Percentiles rank a stretch among this genome's conserved stretches.
Conservation (phyloP, 2,329 filamentous ascomycete genomes). For the Trichoderma asperellum region DNA sequence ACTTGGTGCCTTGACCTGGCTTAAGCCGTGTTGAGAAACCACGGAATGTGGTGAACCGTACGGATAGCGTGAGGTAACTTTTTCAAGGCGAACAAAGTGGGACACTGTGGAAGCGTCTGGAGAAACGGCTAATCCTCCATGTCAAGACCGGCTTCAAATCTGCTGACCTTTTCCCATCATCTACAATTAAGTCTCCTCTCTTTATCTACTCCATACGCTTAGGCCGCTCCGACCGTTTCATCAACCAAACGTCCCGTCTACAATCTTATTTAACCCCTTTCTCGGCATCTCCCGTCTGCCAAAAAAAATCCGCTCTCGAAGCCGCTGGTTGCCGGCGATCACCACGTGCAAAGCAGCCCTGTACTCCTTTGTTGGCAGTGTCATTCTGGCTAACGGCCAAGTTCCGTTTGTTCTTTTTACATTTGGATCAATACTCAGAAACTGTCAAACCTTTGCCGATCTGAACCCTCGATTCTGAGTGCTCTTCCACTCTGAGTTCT, state of each 20-base stretch:
- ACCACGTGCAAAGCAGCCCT: neutral
- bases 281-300: neutral
- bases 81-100: conserved; percentile 21
- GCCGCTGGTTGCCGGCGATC: neutral
- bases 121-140: conserved; percentile 16
- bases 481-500: neutral
- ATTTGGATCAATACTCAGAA: conserved; percentile 5
- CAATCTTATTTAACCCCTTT: neutral
- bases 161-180: conserved; percentile 24
- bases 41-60: conserved; percentile 20
- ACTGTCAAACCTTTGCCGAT: neutral
- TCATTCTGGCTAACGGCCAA: neutral
- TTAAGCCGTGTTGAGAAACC: conserved; percentile 2
- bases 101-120: conserved; percentile 23
- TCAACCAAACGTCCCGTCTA: neutral
- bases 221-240: neutral
- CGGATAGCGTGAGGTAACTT: conserved; percentile 24
- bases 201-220: neutral
- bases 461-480: neutral
- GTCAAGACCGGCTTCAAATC: conserved; percentile 16
- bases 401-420: conserved; percentile 30
- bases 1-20: conserved; percentile 25
- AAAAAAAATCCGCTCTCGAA: conserved; percentile 9
- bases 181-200: neutral
- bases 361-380: conserved; percentile 2